Conservation (phyloP, 768 basidiomycete species). For the Lactarius psammicola region DNA sequence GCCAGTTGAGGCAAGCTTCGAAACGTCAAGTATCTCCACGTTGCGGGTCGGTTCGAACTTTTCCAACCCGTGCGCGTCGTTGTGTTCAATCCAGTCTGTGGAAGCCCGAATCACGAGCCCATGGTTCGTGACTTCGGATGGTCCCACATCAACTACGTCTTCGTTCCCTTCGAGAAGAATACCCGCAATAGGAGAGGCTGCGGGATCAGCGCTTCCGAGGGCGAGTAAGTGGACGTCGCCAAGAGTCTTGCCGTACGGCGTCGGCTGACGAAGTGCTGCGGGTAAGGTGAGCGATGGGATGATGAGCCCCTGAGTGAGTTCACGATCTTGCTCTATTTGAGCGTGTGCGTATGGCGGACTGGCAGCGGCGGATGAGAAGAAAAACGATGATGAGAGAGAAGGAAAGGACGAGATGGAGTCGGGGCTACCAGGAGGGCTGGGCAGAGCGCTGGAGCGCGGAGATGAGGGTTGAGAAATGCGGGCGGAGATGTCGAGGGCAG, state of each 20-base stretch:
- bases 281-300: slow-evolving; percentile 70
- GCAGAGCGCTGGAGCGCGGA: slow-evolving; percentile 45
- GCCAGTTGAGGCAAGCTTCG: slow-evolving; percentile 43
- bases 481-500: slow-evolving; percentile 18
- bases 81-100: slow-evolving; percentile 71
- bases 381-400: slow-evolving; percentile 71
- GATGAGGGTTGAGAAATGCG: slow-evolving; percentile 45
- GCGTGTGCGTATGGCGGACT: slow-evolving; percentile 57
- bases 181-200: slow-evolving; percentile 46
- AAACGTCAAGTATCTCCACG: slow-evolving; percentile 56
- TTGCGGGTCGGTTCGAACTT: slow-evolving; percentile 64
- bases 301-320: slow-evolving; percentile 52
- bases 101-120: slow-evolving; percentile 52
- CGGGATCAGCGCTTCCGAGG: slow-evolving; percentile 45
- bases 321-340: slow-evolving; percentile 39
- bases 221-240: slow-evolving; percentile 61
- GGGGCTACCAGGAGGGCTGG: slow-evolving; percentile 62
- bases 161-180: slow-evolving; percentile 63
- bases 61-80: slow-evolving; percentile 62
- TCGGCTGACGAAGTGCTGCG: slow-evolving; percentile 57
- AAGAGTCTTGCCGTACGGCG: slow-evolving; percentile 65
- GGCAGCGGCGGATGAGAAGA: slow-evolving; percentile 71
- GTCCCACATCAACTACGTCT: slow-evolving; percentile 60
- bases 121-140: slow-evolving; percentile 51
- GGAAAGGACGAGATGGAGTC: slow-evolving; percentile 69